phyloP scores from a whole-genome alignment of 2,329 filamentous ascomycete genomes.

The Hypoxylon sp. region DNA sequence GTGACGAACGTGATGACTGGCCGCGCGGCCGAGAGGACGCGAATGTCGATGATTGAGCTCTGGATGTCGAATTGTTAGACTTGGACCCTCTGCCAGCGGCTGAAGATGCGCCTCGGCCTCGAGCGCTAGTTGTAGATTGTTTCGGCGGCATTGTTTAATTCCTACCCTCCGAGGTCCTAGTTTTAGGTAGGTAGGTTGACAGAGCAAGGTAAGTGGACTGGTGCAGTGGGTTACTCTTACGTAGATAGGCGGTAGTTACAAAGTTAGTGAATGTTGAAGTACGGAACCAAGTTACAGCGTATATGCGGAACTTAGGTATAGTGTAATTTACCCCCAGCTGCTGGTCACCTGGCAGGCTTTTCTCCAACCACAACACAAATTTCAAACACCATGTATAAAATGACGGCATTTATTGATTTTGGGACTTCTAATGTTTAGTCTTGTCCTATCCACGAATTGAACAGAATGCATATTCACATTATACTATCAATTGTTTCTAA shows the following conservation, averaged over 20 bases:
- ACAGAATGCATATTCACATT: slow-evolving; percentile 30
- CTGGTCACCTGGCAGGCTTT: slow-evolving; percentile 27
- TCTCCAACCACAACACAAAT: slow-evolving; percentile 20
- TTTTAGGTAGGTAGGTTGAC: neutral
- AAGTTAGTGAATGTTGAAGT: neutral
- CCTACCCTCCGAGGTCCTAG: neutral
- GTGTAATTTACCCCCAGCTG: slow-evolving; percentile 24
- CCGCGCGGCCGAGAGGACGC: slow-evolving; percentile 33
- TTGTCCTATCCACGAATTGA: neutral
- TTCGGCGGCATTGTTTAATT: slow-evolving; percentile 61
- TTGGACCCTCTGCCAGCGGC: slow-evolving; percentile 35
- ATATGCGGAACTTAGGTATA: slow-evolving; percentile 6
- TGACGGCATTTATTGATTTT: neutral
- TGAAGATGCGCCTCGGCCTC: slow-evolving; percentile 54
- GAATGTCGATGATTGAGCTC: slow-evolving; percentile 33
- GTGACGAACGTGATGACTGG: slow-evolving; percentile 27
- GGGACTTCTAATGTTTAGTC: neutral
- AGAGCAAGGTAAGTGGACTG: neutral
- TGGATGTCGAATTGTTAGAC: slow-evolving; percentile 31
- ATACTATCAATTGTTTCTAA: slow-evolving; percentile 31
- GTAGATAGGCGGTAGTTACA: neutral
- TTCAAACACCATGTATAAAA: slow-evolving; percentile 2
- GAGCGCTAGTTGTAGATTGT: slow-evolving; percentile 54
- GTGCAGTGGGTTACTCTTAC: neutral
- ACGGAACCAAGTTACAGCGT: slow-evolving; percentile 1